Percentiles rank a stretch among this genome's conserved stretches.
Evolutionary conservation across 208 protist genomes (phyloP).

Genomic region (Wallacemonas rigidus): DNA sequence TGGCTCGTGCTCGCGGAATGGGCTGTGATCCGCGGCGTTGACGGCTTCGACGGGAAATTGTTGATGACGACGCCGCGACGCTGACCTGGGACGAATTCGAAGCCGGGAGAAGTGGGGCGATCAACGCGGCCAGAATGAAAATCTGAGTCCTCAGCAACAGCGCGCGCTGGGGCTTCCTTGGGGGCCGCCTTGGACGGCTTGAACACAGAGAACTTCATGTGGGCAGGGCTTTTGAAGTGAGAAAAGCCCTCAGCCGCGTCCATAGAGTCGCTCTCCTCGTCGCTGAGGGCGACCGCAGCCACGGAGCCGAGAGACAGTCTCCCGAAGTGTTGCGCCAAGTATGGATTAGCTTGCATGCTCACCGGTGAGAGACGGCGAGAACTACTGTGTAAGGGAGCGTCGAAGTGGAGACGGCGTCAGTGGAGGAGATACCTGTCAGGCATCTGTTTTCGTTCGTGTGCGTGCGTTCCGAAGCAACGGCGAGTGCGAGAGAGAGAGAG

Average conservation of each 20-base stretch:
- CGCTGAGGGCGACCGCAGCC: not conserved
- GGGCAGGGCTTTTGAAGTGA: constrained; percentile 44
- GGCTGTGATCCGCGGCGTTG: constrained; percentile 20
- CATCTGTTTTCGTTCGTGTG: not conserved
- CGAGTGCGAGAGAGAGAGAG: not conserved
- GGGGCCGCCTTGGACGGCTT: constrained; percentile 24
- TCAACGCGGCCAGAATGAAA: not conserved
- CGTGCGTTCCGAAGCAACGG: not conserved
- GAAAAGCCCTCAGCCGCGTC: constrained; percentile 55
- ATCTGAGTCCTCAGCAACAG: not conserved
- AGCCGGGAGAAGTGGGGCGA: constrained; percentile 5
- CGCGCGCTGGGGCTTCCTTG: not conserved
- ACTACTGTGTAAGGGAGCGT: not conserved
- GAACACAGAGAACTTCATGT: constrained; percentile 77
- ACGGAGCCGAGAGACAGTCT: constrained; percentile 20
- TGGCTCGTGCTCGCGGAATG: not conserved
- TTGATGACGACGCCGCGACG: constrained; percentile 20
- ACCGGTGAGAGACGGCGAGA: too few relatives aligned
- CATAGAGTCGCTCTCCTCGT: constrained; percentile 25
- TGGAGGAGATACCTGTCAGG: too few relatives aligned
- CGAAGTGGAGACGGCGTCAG: too few relatives aligned
- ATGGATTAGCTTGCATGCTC: constrained; percentile 70
- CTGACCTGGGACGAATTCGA: constrained; percentile 4
- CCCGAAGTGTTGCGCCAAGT: constrained; percentile 73
- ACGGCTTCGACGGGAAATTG: constrained; percentile 38